A percentile compares a stretch with the other conserved stretches of the same genome.
phyloP scores from a whole-genome alignment of 768 basidiomycete species.

The Termitomyces sp. region DNA sequence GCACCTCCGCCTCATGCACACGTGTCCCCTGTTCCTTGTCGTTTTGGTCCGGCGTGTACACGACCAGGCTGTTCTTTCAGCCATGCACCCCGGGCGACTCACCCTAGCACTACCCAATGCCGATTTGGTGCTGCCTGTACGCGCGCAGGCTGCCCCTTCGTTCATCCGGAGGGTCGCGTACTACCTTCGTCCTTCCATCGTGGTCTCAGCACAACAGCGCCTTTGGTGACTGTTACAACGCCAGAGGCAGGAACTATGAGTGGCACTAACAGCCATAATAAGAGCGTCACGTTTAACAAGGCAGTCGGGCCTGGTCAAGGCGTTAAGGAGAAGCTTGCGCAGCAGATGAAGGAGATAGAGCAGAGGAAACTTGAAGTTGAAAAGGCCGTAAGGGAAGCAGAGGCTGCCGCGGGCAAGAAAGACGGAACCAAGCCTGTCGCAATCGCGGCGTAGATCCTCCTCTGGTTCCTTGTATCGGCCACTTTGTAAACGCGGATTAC shows the following conservation, averaged over 20 bases:
- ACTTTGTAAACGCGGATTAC: constrained; percentile 1
- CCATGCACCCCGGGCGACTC: constrained; percentile 47
- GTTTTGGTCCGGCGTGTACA: constrained; percentile 69
- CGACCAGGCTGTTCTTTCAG: constrained; percentile 63
- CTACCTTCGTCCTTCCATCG: constrained; percentile 79
- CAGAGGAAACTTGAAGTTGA: constrained; percentile 58
- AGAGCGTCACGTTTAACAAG: constrained; percentile 69
- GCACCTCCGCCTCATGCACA: constrained; percentile 25
- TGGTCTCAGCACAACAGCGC: constrained; percentile 56
- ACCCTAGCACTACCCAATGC: constrained; percentile 46
- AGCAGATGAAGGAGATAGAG: constrained; percentile 61
- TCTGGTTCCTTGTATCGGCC: not conserved
- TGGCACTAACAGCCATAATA: constrained; percentile 52
- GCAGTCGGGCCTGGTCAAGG: constrained; percentile 25
- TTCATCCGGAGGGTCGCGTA: constrained; percentile 85
- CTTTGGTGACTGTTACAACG: constrained; percentile 54
- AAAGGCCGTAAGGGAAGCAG: constrained; percentile 61
- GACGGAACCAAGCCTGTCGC: constrained; percentile 49
- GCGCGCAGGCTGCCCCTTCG: constrained; percentile 80
- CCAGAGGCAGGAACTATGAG: constrained; percentile 68
- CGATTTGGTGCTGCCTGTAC: constrained; percentile 86
- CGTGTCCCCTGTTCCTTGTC: constrained; percentile 43
- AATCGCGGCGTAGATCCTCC: constrained; percentile 31
- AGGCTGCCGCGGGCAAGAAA: constrained; percentile 59
- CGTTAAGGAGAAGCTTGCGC: constrained; percentile 42